phyloP scores from a whole-genome alignment of 495 filamentous ascomycete genomes.

The Margaritispora aquatica region DNA sequence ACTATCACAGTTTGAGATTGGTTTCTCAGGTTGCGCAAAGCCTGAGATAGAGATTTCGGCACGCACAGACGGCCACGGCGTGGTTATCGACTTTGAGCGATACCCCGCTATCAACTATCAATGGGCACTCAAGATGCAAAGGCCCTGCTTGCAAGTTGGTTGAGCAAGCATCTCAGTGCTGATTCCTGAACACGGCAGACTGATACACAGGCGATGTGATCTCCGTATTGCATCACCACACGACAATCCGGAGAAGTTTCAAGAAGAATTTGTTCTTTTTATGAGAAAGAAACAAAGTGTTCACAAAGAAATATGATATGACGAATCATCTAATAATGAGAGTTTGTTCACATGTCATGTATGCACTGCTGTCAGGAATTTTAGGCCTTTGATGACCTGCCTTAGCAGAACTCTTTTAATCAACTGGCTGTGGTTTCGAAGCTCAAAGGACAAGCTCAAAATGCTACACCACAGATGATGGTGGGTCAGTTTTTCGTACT shows the following conservation, averaged over 20 bases:
- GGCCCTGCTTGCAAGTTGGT: neutral
- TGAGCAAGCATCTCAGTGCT: too few species aligned
- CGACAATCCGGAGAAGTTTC: neutral
- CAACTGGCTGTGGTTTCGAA: neutral
- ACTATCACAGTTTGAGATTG: slow-evolving; percentile 14
- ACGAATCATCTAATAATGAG: neutral
- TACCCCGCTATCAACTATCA: slow-evolving; percentile 1
- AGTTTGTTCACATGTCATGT: neutral
- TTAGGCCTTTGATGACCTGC: neutral
- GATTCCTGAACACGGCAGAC: too few species aligned
- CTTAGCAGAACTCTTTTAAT: neutral
- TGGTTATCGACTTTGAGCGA: neutral
- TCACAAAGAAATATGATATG: neutral
- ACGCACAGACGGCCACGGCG: slow-evolving; percentile 6
- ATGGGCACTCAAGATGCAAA: neutral
- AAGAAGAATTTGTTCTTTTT: neutral
- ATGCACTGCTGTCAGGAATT: neutral
- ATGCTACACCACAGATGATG: neutral
- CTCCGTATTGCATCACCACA: neutral
- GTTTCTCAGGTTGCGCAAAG: neutral
- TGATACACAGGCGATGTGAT: too few species aligned
- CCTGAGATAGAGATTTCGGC: neutral
- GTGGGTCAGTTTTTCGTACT: neutral
- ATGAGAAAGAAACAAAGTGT: neutral
- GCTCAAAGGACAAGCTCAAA: neutral